Percentiles rank a stretch among this genome's conserved stretches.
Evolutionary conservation across 495 filamentous ascomycete species (phyloP).

Genomic region (Apodospora peruviana): DNA sequence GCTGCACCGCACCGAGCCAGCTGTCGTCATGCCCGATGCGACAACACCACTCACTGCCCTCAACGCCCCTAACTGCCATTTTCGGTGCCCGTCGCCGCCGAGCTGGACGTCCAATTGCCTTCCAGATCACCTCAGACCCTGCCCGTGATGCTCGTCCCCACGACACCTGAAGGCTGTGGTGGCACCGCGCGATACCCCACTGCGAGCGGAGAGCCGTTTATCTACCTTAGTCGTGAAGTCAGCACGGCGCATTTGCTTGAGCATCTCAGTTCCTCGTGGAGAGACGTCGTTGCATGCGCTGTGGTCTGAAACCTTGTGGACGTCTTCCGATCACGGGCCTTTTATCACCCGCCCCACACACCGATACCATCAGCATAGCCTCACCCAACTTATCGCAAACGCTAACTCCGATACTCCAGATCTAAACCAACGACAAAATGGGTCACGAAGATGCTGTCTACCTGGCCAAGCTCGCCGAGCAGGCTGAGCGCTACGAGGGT

Average conservation of each 20-base stretch:
- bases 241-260: conserved; percentile 20
- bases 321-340: not conserved
- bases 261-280: conserved; percentile 4
- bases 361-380: conserved; percentile 6
- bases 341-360: conserved; percentile 9
- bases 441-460: conserved; percentile 99
- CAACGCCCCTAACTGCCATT: conserved; percentile 6
- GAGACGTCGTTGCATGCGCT: conserved; percentile 1
- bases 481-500: conserved; percentile 99
- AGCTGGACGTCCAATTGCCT: conserved; percentile 13
- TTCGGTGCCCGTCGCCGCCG: conserved; percentile 7
- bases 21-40: conserved; percentile 34
- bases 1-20: conserved; percentile 16
- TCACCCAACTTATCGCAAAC: conserved; percentile 10
- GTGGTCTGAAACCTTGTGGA: no score
- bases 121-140: conserved; percentile 1
- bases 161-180: conserved; percentile 9
- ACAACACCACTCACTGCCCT: conserved; percentile 13
- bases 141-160: conserved; percentile 2
- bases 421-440: conserved; percentile 60
- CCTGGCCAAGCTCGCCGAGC: conserved; percentile 99
- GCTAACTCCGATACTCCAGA: conserved; percentile 25
- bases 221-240: conserved; percentile 20
- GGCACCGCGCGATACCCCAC: conserved; percentile 25
- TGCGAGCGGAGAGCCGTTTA: conserved; percentile 23